phyloP scores from a whole-genome alignment of 306 rosid species.

The Adenanthera pavonina region DNA sequence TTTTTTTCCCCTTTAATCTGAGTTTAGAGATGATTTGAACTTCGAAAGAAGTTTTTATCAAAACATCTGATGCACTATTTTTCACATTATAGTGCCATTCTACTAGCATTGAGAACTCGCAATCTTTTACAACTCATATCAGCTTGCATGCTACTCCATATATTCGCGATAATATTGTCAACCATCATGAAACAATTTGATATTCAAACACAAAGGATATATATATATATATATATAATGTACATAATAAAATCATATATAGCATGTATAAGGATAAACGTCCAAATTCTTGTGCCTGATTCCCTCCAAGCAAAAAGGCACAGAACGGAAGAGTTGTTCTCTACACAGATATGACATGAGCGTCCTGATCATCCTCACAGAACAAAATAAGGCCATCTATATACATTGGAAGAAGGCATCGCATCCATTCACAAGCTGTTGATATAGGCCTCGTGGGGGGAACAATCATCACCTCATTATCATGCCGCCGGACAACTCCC shows the following conservation, averaged over 20 bases:
- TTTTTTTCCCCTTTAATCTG: too few species aligned
- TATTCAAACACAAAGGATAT: background rate
- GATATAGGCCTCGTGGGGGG: slow-evolving; percentile 78
- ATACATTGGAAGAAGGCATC: slow-evolving; percentile 84
- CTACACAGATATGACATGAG: slow-evolving; percentile 87
- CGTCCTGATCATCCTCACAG: slow-evolving; percentile 78
- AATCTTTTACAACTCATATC: background rate
- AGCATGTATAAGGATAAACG: slow-evolving; percentile 35
- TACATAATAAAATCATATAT: slow-evolving; percentile 36
- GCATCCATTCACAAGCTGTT: slow-evolving; percentile 84
- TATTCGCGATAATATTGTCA: background rate
- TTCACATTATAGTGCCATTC: background rate
- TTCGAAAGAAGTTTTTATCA: too few species aligned
- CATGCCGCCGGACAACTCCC: slow-evolving; percentile 93
- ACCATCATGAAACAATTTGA: background rate
- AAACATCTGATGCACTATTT: too few species aligned
- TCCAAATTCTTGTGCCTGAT: background rate
- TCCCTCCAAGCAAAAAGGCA: background rate
- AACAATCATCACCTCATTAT: slow-evolving; percentile 88
- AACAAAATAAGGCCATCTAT: slow-evolving; percentile 86
- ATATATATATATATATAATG: background rate
- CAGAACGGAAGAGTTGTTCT: background rate
- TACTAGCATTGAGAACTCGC: background rate
- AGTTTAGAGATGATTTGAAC: too few species aligned
- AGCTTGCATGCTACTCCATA: background rate